phyloP scores from a whole-genome alignment of 2,329 filamentous ascomycete species.

The Verticillium klebahnii region DNA sequence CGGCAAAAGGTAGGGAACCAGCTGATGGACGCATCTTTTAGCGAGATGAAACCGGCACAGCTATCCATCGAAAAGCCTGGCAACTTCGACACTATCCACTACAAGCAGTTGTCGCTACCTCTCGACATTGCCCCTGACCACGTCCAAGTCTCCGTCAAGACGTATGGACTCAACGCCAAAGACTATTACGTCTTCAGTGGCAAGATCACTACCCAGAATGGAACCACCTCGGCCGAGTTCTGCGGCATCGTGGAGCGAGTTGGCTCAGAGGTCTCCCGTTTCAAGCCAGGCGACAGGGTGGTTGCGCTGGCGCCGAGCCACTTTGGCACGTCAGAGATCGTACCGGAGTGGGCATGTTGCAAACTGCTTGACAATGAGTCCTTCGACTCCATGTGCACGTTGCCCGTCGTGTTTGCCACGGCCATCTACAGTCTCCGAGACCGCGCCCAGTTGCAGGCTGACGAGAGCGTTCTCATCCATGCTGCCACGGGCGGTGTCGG shows the following conservation, averaged over 20 bases:
- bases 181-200: constrained; percentile 20
- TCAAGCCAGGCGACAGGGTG: constrained; percentile 20
- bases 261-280: constrained; percentile 10
- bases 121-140: not conserved
- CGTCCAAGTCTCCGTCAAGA: constrained; percentile 6
- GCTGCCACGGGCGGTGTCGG: constrained; percentile 28
- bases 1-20: constrained; percentile 3
- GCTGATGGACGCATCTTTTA: too few species aligned
- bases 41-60: not conserved
- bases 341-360: not conserved
- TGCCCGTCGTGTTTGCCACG: constrained; percentile 20
- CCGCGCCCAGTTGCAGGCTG: constrained; percentile 17
- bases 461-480: constrained; percentile 28
- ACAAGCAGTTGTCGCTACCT: constrained; percentile 11
- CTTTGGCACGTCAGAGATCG: constrained; percentile 16
- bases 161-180: constrained; percentile 17
- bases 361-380: constrained; percentile 15
- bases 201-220: constrained; percentile 9
- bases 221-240: constrained; percentile 22
- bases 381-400: constrained; percentile 11
- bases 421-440: constrained; percentile 23
- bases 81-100: constrained; percentile 14
- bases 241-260: constrained; percentile 17
- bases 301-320: constrained; percentile 17
- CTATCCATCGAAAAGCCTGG: constrained; percentile 10